phyloP scores from a whole-genome alignment of 371 early-diverging fungal genomes.

The Zychaea mexicana region DNA sequence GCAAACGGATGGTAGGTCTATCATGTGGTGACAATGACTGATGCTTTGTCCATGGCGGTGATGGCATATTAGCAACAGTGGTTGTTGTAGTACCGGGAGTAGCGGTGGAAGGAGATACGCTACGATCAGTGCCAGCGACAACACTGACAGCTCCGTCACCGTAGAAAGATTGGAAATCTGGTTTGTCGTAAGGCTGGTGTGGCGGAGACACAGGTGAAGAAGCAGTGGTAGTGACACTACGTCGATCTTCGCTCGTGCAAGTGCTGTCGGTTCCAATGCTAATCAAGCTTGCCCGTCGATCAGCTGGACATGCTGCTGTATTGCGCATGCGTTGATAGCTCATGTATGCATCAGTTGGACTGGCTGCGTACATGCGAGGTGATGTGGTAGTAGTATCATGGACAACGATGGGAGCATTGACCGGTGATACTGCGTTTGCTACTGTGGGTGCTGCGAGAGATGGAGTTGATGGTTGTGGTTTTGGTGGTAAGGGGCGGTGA shows the following conservation, averaged over 20 bases:
- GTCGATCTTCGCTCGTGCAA: background rate
- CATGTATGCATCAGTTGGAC: background rate
- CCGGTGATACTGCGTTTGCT: background rate
- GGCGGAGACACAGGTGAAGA: constrained; percentile 17
- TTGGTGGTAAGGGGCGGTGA: no score
- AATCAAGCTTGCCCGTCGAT: constrained; percentile 2
- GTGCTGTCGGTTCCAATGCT: constrained; percentile 6
- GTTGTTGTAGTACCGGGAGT: background rate
- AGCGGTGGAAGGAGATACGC: no score
- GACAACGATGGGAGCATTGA: background rate
- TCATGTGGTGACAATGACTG: background rate
- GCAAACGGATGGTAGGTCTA: constrained; percentile 11
- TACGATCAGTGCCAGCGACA: no score
- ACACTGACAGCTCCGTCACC: no score
- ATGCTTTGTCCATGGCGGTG: constrained; percentile 14
- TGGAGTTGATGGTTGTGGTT: no score
- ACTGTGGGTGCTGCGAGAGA: background rate
- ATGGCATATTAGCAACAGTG: constrained; percentile 1
- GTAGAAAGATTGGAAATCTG: constrained; percentile 1
- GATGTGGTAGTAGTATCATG: background rate
- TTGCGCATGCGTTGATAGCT: constrained; percentile 1
- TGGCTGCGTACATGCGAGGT: background rate
- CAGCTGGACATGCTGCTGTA: background rate
- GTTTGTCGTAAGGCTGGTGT: constrained; percentile 13
- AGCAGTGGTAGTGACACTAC: background rate